phyloP scores from a whole-genome alignment of 208 protist species.

The Sergeia podlipaevii region DNA sequence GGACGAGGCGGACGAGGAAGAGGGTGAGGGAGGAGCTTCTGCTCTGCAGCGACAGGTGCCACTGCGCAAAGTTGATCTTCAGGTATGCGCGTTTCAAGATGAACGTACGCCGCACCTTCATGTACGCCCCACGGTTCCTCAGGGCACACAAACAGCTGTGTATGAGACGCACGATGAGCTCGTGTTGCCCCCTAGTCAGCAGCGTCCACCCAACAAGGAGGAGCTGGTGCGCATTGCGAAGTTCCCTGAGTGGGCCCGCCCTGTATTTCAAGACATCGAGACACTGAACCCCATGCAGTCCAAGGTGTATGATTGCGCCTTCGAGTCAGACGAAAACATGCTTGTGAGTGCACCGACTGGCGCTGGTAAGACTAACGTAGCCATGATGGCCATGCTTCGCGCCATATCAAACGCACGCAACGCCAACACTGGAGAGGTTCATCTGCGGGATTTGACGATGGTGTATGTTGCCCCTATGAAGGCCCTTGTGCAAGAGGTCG shows the following conservation, averaged over 20 bases:
- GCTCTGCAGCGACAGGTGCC: conserved; percentile 27
- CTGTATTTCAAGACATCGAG: conserved; percentile 54
- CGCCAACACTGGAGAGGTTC: conserved; percentile 2
- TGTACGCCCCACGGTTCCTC: conserved; percentile 60
- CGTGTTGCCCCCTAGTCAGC: conserved; percentile 56
- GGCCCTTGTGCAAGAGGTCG: conserved; percentile 99
- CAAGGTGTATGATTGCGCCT: conserved; percentile 92
- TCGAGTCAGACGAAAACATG: conserved; percentile 96
- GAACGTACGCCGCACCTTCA: conserved; percentile 76
- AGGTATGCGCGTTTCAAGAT: conserved; percentile 73
- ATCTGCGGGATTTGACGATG: conserved; percentile 94
- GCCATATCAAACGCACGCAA: conserved; percentile 49
- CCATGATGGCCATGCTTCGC: conserved; percentile 98
- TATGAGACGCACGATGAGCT: conserved; percentile 90
- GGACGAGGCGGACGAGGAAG: conserved; percentile 11
- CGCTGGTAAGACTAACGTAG: conserved; percentile 99
- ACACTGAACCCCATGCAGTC: conserved; percentile 97
- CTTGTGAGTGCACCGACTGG: conserved; percentile 99
- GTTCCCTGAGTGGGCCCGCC: conserved; percentile 70
- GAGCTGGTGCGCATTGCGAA: conserved; percentile 16
- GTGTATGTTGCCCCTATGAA: conserved; percentile 99
- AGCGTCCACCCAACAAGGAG: conserved; percentile 8
- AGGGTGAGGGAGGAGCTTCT: not conserved
- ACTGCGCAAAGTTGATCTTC: conserved; percentile 66
- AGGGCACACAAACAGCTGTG: conserved; percentile 52